Conservation (phyloP, 345 rosid species). For the Hibiscus tridactylites region DNA sequence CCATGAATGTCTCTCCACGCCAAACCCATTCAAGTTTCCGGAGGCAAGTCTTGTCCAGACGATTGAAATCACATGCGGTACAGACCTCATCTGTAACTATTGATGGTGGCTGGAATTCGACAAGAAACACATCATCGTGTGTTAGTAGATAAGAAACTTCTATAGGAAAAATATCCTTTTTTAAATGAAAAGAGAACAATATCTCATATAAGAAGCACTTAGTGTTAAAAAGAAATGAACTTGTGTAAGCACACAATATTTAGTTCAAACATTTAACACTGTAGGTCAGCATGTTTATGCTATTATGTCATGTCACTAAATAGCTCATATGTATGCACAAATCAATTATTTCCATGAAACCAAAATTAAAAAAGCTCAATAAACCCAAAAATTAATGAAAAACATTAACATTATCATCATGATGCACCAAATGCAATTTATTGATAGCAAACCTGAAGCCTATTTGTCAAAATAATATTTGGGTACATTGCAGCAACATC, state of each 20-base stretch:
- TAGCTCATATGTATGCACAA: background rate
- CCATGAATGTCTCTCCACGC: constrained; percentile 91
- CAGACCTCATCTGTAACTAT: constrained; percentile 84
- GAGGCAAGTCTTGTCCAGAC: constrained; percentile 87
- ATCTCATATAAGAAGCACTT: background rate
- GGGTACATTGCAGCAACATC: constrained; percentile 99
- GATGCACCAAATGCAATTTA: background rate
- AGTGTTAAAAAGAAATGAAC: background rate
- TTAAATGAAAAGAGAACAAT: background rate
- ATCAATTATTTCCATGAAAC: background rate
- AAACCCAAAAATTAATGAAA: background rate
- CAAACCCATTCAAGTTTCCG: constrained; percentile 98
- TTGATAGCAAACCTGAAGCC: constrained; percentile 72
- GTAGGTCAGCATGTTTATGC: background rate
- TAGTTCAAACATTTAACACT: background rate
- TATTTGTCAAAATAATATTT: constrained; percentile 90
- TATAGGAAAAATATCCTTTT: background rate
- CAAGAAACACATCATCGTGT: constrained; percentile 9
- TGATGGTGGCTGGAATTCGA: constrained; percentile 76
- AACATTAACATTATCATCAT: background rate
- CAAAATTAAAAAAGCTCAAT: background rate
- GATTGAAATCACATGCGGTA: constrained; percentile 96
- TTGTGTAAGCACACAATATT: background rate
- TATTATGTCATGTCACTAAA: background rate
- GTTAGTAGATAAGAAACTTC: constrained; percentile 2